Evolutionary conservation across 768 basidiomycete species (phyloP).

Genomic region (Leccinum variicolor): DNA sequence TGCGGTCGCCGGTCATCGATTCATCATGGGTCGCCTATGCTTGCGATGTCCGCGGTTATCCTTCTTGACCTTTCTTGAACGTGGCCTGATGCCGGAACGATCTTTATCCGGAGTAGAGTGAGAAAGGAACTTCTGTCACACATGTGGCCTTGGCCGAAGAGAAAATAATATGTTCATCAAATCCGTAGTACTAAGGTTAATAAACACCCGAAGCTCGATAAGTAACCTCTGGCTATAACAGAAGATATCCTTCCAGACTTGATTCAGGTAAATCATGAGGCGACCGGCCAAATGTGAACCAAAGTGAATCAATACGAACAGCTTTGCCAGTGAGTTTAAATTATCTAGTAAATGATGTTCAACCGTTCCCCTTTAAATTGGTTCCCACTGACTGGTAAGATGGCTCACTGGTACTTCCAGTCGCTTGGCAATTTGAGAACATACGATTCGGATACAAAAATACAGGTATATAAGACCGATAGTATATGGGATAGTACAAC

Average conservation of each 20-base stretch:
- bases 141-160: not conserved
- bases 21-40: not conserved
- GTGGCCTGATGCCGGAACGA: not conserved
- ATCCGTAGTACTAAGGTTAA: too few relatives aligned
- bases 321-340: too few relatives aligned
- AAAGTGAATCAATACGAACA: too few relatives aligned
- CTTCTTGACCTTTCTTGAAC: not conserved
- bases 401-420: not conserved
- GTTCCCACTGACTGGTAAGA: too few relatives aligned
- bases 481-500: not conserved
- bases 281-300: too few relatives aligned
- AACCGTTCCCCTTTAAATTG: too few relatives aligned
- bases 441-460: not conserved
- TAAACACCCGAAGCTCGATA: too few relatives aligned
- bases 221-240: too few relatives aligned
- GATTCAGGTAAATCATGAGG: too few relatives aligned
- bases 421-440: not conserved
- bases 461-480: not conserved
- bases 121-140: not conserved
- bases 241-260: too few relatives aligned
- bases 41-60: not conserved
- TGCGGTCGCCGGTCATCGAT: not conserved
- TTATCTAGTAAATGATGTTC: too few relatives aligned
- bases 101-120: not conserved
- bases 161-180: not conserved